Base-by-base conservation (phyloP, 768 basidiomycete species). In the Infundibulicybe gibba region DNA sequence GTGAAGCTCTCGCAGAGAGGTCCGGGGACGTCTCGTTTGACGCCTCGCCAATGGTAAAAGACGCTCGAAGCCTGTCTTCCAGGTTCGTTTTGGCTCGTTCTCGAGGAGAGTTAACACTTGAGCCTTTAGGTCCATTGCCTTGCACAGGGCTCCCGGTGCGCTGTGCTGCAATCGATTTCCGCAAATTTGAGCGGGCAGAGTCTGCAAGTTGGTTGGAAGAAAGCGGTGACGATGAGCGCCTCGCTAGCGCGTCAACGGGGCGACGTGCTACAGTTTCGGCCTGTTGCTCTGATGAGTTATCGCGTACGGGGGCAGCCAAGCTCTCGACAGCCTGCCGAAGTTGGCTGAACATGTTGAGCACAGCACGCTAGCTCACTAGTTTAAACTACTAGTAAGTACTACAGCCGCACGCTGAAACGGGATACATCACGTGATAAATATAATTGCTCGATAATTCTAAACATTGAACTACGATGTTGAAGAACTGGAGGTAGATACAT, bases 11-110 rank as follows among this genome's bases (percentile, higher is more conserved):
- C 5, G 67, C 56, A 15, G 80, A 74, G 1, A 50, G 50, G 6
- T 61, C 58, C 5, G 78, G 70, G 0, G 80, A 70, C 17, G 65
- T 67, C 15, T 64, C 49, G 47, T 62, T 68, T 8, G 79, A 77
- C 11, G 72, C 67, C 15, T 89, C 87, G 15, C 75, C 79, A 43
- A 75, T 72, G 16, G 75, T 72, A 54, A 83, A 76, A 20, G 76
- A 74, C 35, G 86, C 83, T 39, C 83, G 77, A n/a, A 91, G 68
- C 39, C 90, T 74, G 48, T 91, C 89, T 64, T 91, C 90, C 2
- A 91, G 69, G 17, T 76, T 85, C 6, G 76, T 71, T 58, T 86
- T 85, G 40, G 71, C 50, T 33, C 50, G 50, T 33, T 53, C 54
- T 25, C 50, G 59, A 21, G 55, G 41, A 19, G 58, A 52, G 37